These are phyloP conservation scores for Trichocladium antarcticum DNA, from an alignment of 495 filamentous ascomycete genomes.

Conservation along the genomic window DNA sequence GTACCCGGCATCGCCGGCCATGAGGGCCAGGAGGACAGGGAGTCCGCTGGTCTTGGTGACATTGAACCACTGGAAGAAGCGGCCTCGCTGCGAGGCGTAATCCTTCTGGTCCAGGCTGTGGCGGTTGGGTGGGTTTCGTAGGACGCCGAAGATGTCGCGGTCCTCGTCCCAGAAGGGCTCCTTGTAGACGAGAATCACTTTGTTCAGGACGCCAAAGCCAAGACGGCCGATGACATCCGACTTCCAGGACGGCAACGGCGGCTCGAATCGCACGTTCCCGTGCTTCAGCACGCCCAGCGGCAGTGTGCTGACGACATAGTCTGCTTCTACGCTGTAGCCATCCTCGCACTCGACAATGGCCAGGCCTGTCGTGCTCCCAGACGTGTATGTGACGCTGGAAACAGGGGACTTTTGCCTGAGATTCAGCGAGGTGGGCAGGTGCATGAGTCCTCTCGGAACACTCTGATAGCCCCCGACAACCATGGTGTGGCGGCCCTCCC, in stretches of 20 bases:
- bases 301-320: conserved; percentile 77
- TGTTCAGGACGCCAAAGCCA: conserved; percentile 91
- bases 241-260: conserved; percentile 80
- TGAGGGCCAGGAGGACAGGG: conserved; percentile 79
- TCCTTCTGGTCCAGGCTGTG: conserved; percentile 44
- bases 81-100: conserved; percentile 50
- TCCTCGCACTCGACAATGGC: conserved; percentile 66
- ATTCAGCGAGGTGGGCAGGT: conserved; percentile 65
- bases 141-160: conserved; percentile 85
- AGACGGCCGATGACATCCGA: conserved; percentile 68
- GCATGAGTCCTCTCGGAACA: conserved; percentile 70
- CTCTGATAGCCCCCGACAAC: conserved; percentile 88
- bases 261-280: conserved; percentile 61
- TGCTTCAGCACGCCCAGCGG: conserved; percentile 86
- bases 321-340: conserved; percentile 65
- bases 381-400: conserved; percentile 54
- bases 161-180: conserved; percentile 86
- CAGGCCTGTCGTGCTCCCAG: conserved; percentile 25
- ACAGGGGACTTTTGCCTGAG: conserved; percentile 62
- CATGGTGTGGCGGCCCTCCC: conserved; percentile 86
- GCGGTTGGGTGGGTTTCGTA: conserved; percentile 53
- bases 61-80: conserved; percentile 98
- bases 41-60: conserved; percentile 77
- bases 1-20: conserved; percentile 92
- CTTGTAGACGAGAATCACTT: conserved; percentile 84